Evolutionary conservation across 140 eudicot species (phyloP).

Genomic region (Oenanthe javanica): DNA sequence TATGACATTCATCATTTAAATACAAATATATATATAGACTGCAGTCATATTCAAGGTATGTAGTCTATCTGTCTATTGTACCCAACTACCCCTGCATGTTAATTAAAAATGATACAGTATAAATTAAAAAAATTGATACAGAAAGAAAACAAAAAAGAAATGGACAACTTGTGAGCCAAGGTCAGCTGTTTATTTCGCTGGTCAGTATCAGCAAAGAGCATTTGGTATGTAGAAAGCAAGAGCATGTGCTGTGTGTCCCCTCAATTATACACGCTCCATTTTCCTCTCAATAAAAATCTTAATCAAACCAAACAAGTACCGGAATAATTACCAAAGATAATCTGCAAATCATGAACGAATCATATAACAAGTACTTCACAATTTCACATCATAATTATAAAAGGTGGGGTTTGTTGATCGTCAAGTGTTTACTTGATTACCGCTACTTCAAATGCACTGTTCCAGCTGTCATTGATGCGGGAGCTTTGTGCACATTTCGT

Average conservation of each 20-base stretch:
- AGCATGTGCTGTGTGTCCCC: neutral
- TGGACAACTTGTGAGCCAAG: slow-evolving; percentile 18
- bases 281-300: slow-evolving; percentile 4
- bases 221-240: neutral
- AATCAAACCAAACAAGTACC: neutral
- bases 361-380: neutral
- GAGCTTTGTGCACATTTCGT: neutral
- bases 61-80: too few species aligned
- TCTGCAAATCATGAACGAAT: neutral
- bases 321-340: neutral
- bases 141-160: neutral
- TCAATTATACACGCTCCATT: slow-evolving; percentile 4
- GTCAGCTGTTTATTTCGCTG: slow-evolving; percentile 17
- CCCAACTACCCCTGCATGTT: neutral
- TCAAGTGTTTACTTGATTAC: neutral
- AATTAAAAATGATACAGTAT: neutral
- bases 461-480: neutral
- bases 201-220: slow-evolving; percentile 4
- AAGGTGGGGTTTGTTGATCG: neutral
- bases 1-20: too few species aligned
- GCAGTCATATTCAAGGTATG: too few species aligned
- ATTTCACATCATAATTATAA: neutral
- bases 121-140: too few species aligned
- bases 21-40: too few species aligned
- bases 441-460: neutral